Conservation (phyloP, 768 basidiomycete species). For the Xanthoconium purpureum region DNA sequence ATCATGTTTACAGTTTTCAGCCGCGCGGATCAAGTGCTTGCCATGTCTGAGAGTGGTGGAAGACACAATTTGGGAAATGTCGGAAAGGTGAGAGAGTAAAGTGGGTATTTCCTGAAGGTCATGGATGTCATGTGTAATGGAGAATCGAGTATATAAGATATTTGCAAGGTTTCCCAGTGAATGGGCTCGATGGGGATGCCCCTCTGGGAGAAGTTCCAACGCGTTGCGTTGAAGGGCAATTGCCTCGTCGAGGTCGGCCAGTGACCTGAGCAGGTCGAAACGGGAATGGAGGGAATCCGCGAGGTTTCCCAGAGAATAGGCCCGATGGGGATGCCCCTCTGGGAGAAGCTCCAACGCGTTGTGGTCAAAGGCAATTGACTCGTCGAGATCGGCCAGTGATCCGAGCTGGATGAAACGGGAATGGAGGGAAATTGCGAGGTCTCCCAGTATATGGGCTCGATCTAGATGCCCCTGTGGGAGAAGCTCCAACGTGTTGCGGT, state of each 20-base stretch:
- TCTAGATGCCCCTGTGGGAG: too few relatives aligned
- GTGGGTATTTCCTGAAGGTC: background rate
- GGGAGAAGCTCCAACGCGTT: background rate
- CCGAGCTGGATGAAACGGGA: background rate
- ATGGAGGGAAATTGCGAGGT: background rate
- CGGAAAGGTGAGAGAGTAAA: background rate
- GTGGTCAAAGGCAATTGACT: background rate
- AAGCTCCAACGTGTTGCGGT: background rate
- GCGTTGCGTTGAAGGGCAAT: background rate
- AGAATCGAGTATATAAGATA: background rate
- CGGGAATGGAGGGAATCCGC: background rate
- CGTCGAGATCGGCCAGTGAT: background rate
- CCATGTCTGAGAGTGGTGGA: background rate
- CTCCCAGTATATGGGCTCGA: too few relatives aligned
- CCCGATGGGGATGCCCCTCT: background rate
- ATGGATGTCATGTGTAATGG: background rate
- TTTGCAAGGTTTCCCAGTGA: background rate
- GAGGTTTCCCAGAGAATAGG: background rate
- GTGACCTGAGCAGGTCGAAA: background rate
- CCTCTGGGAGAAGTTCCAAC: background rate
- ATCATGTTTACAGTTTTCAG: slow-evolving; percentile 7
- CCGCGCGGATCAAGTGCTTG: background rate
- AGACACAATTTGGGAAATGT: background rate
- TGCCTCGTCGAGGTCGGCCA: background rate
- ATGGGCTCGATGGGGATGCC: background rate